These are phyloP conservation scores for Diaporthe helianthi DNA, from an alignment of 2,329 filamentous ascomycete species.

Conservation along the genomic window DNA sequence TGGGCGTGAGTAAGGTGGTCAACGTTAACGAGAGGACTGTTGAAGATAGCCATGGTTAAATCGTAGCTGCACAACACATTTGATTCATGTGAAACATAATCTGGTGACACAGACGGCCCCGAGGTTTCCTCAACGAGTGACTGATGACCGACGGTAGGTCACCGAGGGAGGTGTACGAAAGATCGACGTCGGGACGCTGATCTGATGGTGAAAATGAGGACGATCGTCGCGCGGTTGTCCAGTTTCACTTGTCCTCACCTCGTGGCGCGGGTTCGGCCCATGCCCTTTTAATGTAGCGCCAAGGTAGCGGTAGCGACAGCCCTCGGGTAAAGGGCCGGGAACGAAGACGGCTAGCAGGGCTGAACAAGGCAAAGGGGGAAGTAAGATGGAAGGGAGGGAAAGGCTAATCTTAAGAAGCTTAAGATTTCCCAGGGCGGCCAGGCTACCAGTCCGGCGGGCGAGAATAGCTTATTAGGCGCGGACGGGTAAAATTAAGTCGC, in stretches of 20 bases:
- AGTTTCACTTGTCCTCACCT: slow-evolving; percentile 16
- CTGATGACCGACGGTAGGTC: slow-evolving; percentile 16
- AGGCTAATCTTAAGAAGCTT: slow-evolving; percentile 17
- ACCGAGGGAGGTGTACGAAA: background rate
- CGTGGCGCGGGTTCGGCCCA: slow-evolving; percentile 17
- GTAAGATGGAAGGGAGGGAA: background rate
- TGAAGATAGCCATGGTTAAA: slow-evolving; percentile 40
- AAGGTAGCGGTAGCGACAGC: slow-evolving; percentile 1
- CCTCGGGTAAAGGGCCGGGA: background rate
- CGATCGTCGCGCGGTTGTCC: slow-evolving; percentile 9
- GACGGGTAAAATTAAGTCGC: slow-evolving; percentile 11
- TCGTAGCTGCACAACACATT: slow-evolving; percentile 37
- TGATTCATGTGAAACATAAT: slow-evolving; percentile 39
- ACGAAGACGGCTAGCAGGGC: slow-evolving; percentile 16
- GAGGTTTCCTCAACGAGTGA: slow-evolving; percentile 26
- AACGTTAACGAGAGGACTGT: slow-evolving; percentile 5
- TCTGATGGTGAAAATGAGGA: slow-evolving; percentile 6
- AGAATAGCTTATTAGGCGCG: slow-evolving; percentile 3
- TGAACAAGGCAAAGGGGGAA: slow-evolving; percentile 3
- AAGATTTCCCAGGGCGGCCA: background rate
- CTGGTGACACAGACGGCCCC: slow-evolving; percentile 34
- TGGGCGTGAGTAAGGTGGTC: slow-evolving; percentile 12
- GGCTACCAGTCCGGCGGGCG: background rate
- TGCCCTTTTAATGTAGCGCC: slow-evolving; percentile 15
- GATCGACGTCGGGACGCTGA: slow-evolving; percentile 13